Base-by-base conservation (phyloP, 2,329 filamentous ascomycete genomes). In the Rutstroemia sp. region DNA sequence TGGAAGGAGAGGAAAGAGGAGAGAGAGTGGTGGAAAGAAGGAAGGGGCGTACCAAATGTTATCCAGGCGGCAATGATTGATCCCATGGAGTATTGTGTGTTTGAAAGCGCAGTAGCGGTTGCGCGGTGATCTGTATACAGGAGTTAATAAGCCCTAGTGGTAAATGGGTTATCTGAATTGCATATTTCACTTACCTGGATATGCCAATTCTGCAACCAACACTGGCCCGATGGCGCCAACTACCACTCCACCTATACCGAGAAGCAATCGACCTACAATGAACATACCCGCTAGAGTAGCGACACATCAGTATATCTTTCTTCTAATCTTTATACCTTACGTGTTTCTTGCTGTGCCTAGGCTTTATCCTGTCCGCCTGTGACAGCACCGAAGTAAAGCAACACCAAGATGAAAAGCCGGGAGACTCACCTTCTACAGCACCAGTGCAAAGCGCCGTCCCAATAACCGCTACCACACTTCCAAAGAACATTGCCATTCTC, bases 61-160 rank as follows among this genome's bases (percentile, higher is more conserved):
- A 77, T 73, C 58, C 70, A 75, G 0, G 75, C 73, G 0, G 76
- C 70, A 4, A 69, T 57, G 21, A 78, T 58, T 8, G 58, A 61
- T 4, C 70, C 70, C 61, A 69, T 51, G 19, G 69, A 70, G 59
- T 67, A 71, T 12, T 66, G 65, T 2, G 70, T 69, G 27, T 70
- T 68, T 54, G 69, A 72, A 25, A 71, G 30, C 0, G 70, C 64
- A 2, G 70, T 72, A 5, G 67, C 51, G 25, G 67, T 71, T 19
- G 66, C 68, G 39, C 71, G 62, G 17, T 73, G 69, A 21, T 38
- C 39, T 49, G 12, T 21, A 5, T 23, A 46, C 3, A 6, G 7
- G 2, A 12, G 4, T 51, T n/a, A 51, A 4, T 38, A 51, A 10
- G 39, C 39, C n/a, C 14, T 42, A 8, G 6, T 19, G 19, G 19